A percentile compares a stretch with the other conserved stretches of the same genome.
Evolutionary conservation across 1,284 basidiomycete species (phyloP).

Genomic region (Cutaneotrichosporon sp.): DNA sequence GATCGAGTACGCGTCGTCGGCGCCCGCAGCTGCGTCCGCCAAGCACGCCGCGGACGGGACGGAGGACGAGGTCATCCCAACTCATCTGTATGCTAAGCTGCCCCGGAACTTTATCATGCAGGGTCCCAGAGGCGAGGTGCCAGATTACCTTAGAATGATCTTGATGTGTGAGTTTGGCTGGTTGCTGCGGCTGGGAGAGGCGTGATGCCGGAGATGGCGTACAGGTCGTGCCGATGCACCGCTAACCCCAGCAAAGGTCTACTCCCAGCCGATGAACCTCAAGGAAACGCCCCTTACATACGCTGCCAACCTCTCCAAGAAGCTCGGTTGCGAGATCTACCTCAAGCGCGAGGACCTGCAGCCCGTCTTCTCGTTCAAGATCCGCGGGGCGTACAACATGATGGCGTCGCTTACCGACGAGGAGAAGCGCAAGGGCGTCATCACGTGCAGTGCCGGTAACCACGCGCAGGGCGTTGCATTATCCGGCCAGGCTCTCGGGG

Average conservation of each 20-base stretch:
- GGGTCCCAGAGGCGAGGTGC: constrained; percentile 51
- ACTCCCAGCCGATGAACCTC: constrained; percentile 66
- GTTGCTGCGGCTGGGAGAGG: too few relatives aligned
- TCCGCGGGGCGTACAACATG: constrained; percentile 96
- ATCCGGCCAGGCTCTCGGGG: constrained; percentile 75
- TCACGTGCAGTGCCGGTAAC: constrained; percentile 97
- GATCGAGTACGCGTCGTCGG: constrained; percentile 48
- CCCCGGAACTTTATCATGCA: constrained; percentile 39
- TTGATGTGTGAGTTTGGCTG: constrained; percentile 56
- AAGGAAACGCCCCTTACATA: constrained; percentile 86
- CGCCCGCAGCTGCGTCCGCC: constrained; percentile 36
- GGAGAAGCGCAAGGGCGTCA: constrained; percentile 93
- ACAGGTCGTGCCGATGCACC: background rate
- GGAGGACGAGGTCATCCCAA: constrained; percentile 38
- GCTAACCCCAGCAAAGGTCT: constrained; percentile 64
- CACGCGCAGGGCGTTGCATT: constrained; percentile 98
- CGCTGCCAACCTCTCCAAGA: constrained; percentile 77
- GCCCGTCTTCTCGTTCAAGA: constrained; percentile 98
- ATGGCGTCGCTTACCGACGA: constrained; percentile 86
- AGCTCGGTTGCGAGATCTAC: constrained; percentile 84
- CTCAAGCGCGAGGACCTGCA: constrained; percentile 98
- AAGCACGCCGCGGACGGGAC: constrained; percentile 33
- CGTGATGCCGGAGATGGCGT: background rate
- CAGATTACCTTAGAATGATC: constrained; percentile 91
- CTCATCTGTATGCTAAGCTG: constrained; percentile 46